These are phyloP conservation scores for Solanum chiquidenum DNA, from an alignment of 257 asterid species.

Conservation along the genomic window DNA sequence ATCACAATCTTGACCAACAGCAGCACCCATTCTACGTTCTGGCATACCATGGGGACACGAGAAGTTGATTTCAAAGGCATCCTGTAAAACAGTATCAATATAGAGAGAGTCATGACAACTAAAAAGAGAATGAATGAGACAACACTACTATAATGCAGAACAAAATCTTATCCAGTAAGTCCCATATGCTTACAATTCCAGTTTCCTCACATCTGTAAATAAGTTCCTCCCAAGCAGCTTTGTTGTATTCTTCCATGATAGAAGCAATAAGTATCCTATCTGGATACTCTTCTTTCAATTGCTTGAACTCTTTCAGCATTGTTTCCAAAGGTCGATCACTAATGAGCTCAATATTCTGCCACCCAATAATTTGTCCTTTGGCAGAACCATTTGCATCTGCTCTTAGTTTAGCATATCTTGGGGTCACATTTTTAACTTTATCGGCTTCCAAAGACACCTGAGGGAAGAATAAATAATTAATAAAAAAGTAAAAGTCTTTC, in stretches of 20 bases:
- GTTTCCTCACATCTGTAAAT: conserved; percentile 79
- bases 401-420: conserved; percentile 78
- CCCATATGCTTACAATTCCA: conserved; percentile 61
- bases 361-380: conserved; percentile 81
- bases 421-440: conserved; percentile 92
- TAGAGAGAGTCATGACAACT: neutral
- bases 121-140: neutral
- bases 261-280: conserved; percentile 95
- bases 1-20: conserved; percentile 92
- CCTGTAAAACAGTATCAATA: conserved; percentile 30
- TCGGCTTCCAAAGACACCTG: conserved; percentile 90
- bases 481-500: neutral
- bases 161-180: neutral
- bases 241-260: conserved; percentile 89
- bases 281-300: conserved; percentile 78
- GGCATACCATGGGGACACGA: conserved; percentile 99
- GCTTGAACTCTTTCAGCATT: conserved; percentile 78
- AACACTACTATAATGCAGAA: neutral
- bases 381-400: conserved; percentile 74
- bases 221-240: conserved; percentile 90
- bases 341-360: conserved; percentile 91
- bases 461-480: neutral
- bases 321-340: conserved; percentile 92
- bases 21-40: conserved; percentile 97
- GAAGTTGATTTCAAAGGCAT: conserved; percentile 81